Evolutionary conservation across 78 protist genomes (phyloP), one percentile per base, ranked within the genome.

Genomic region (Polysphondylium violaceum): DNA sequence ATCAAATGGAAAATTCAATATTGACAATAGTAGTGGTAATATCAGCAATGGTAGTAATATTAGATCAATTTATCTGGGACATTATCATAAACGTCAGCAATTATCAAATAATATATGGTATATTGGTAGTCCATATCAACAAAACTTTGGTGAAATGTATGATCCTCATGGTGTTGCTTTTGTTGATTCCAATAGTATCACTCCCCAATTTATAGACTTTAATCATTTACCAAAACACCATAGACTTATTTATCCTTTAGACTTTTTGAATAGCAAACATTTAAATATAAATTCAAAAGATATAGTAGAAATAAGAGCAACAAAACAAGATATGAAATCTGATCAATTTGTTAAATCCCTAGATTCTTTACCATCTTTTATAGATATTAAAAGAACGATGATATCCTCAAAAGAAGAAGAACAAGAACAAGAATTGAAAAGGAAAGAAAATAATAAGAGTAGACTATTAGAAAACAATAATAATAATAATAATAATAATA

Each of bases 121-220:
- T 58, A 83, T 83, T 5, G 91, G 91, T 12, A 83, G 91, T 83
- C 91, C 91, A 43, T 83, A 83, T 58, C 64, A 83, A 69, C 91
- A 83, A 36, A 83, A 83, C 36, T 83, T 69, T 69, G 91, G 91
- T 29, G 91, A 83, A 36, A 83, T 83, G 91, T 41, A 83, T 19
- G 72, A 83, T 19, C 91, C 91, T 25, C 91, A 83, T 69, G 91
- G 91, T n/a, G 64, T 83, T 50, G 91, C 91, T 3, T 38, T 83
- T 41, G 91, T 83, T 2, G 47, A 58, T 9, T 44, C 55, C 25
- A 12, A 23, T 38, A 33, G 40, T 5, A 83, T 83, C 8, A 12
- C 51, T 44, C 91, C 91, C 3, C 25, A 60, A 23, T 83, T 83
- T 47, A 50, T 83, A 11, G 79, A 83, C 41, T 50, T 83, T 11